A percentile compares a stretch with the other conserved stretches of the same genome.
Conservation (phyloP, 2,329 filamentous ascomycete genomes). For the Trichothecium roseum region DNA sequence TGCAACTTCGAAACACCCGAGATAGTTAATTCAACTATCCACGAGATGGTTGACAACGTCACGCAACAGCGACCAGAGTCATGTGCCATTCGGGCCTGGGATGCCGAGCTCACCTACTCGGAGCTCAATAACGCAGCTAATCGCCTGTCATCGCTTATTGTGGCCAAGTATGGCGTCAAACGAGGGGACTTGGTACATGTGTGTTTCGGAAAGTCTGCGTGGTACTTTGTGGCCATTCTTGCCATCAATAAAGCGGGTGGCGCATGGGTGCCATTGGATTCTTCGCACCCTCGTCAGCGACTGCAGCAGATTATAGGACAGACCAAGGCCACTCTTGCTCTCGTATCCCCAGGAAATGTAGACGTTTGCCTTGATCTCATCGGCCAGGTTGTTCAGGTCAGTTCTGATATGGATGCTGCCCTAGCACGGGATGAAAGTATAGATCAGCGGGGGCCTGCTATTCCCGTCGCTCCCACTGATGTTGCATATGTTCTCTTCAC, state of each 20-base stretch:
- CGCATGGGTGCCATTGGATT: slow-evolving; percentile 4
- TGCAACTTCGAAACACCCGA: slow-evolving; percentile 1
- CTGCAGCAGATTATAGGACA: background rate
- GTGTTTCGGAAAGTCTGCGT: slow-evolving; percentile 5
- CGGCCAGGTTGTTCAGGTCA: slow-evolving; percentile 1
- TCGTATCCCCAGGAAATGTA: background rate
- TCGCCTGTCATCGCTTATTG: slow-evolving; percentile 6
- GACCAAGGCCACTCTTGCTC: slow-evolving; percentile 1
- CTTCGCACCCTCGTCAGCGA: slow-evolving; percentile 2
- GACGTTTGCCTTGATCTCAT: background rate
- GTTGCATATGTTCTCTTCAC: slow-evolving; percentile 13
- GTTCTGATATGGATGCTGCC: background rate
- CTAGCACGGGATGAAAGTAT: background rate
- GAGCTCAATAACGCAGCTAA: slow-evolving; percentile 15
- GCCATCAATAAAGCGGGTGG: slow-evolving; percentile 6
- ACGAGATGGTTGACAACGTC: slow-evolving; percentile 25
- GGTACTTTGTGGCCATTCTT: slow-evolving; percentile 4
- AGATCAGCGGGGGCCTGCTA: background rate
- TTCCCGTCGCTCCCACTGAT: background rate
- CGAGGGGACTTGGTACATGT: slow-evolving; percentile 2
- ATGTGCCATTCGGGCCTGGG: slow-evolving; percentile 29
- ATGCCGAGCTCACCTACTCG: slow-evolving; percentile 26
- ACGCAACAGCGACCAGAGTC: slow-evolving; percentile 18
- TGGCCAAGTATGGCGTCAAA: background rate
- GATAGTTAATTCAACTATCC: slow-evolving; percentile 18